Conservation (phyloP, 495 filamentous ascomycete species). For the Zalerion maritima region DNA sequence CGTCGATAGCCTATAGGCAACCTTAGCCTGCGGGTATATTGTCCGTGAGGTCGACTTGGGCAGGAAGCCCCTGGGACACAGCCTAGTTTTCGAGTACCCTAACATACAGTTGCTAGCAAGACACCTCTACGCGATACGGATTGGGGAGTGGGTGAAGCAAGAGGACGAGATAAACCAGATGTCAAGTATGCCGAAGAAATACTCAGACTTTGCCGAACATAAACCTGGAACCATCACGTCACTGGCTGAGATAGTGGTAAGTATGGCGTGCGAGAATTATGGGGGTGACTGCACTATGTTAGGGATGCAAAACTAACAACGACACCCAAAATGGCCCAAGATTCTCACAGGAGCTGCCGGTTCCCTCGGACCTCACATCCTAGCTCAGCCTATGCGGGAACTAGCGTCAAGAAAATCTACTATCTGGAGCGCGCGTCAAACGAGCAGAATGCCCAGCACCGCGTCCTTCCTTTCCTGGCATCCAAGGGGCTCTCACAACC, state of each 20-base stretch:
- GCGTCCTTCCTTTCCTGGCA: slow-evolving; percentile 2
- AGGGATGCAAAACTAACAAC: neutral
- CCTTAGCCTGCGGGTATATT: slow-evolving; percentile 32
- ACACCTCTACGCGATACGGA: slow-evolving; percentile 17
- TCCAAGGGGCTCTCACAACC: neutral
- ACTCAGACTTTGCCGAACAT: slow-evolving; percentile 16
- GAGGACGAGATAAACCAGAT: slow-evolving; percentile 19
- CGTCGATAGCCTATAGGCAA: slow-evolving; percentile 41
- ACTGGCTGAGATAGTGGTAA: slow-evolving; percentile 14
- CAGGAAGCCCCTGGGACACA: slow-evolving; percentile 24
- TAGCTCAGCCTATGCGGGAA: slow-evolving; percentile 24
- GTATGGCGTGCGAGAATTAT: slow-evolving; percentile 25
- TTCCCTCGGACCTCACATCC: slow-evolving; percentile 41
- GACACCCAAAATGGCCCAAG: slow-evolving; percentile 18
- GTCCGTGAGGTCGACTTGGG: slow-evolving; percentile 20
- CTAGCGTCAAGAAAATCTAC: slow-evolving; percentile 29
- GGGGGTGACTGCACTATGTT: slow-evolving; percentile 5
- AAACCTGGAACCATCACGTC: slow-evolving; percentile 2
- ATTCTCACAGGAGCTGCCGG: slow-evolving; percentile 46
- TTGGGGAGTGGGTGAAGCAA: slow-evolving; percentile 8
- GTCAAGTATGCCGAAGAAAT: slow-evolving; percentile 21
- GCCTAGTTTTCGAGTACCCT: slow-evolving; percentile 33
- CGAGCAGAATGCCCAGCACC: slow-evolving; percentile 2
- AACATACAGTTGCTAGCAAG: slow-evolving; percentile 22
- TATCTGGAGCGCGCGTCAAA: slow-evolving; percentile 43